Evolutionary conservation across 179 eudicot species (phyloP), one percentile per base, ranked within the genome.

Genomic region (Spergularia azorica): DNA sequence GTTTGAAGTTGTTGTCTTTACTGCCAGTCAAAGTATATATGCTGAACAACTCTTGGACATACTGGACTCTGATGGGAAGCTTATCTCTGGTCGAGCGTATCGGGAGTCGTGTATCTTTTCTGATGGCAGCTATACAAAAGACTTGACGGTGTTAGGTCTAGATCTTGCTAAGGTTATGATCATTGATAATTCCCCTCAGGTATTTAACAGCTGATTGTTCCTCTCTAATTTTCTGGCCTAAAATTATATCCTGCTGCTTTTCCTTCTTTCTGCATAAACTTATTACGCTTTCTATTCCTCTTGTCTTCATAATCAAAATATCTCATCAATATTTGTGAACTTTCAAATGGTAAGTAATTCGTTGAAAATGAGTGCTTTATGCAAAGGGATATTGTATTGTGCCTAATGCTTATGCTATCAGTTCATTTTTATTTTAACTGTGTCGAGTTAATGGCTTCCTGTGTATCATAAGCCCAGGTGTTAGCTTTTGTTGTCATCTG

Each of bases 161-260:
- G 97, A 95, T 87, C 96, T 95, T 76, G 90, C 99, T 43, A 95
- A 94, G 87, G 91, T 95, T 86, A 84, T 77, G 80, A 95, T 95
- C 74, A 87, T 95, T 75, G 99, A 95, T 84, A 95, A 95, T 85
- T 90, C 91, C 5, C 99, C 99, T 64, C 98, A 93, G 98, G 99
- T 95, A 90, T 56, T 64, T 73, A 50, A 52, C 13, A 17, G 32
- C 32, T 26, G 50, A 36, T 39, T 12, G 32, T 32, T 17, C 61
- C 50, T 60, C 20, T 16, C 63, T 58, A 57, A 46, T 57, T 18
- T 63, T 39, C 18, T 67, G 51, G 36, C 43, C 63, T 57, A 50
- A 63, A 48, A 74, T 18, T 70, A 18, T n/a, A 56, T 73, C 21
- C 62, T 65, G 26, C 8, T 54, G 18, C 32, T 26, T 26, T 26